These are phyloP conservation scores for Ceratocystis huliohia DNA, from an alignment of 2,329 filamentous ascomycete genomes.

Conservation along the genomic window DNA sequence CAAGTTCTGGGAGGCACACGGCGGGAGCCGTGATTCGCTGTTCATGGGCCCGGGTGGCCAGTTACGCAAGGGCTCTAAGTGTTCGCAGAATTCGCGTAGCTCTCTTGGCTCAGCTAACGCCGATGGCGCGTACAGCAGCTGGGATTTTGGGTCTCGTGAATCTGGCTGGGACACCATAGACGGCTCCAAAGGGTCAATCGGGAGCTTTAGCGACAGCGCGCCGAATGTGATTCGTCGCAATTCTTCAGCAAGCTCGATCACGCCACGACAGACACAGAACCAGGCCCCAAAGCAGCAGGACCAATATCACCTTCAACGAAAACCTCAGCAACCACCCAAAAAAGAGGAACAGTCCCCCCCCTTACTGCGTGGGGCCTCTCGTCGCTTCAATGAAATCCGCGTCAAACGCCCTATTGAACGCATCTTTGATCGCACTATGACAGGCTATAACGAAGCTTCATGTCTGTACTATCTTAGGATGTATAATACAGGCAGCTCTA, in stretches of 20 bases:
- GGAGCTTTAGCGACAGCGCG: background rate
- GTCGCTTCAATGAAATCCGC: conserved; percentile 12
- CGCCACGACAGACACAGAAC: background rate
- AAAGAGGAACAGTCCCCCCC: background rate
- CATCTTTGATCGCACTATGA: conserved; percentile 53
- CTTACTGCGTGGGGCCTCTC: background rate
- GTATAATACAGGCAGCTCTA: conserved; percentile 29
- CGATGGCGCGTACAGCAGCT: conserved; percentile 13
- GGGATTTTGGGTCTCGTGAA: conserved; percentile 17
- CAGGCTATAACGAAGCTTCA: conserved; percentile 52
- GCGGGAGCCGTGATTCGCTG: conserved; percentile 55
- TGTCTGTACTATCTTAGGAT: conserved; percentile 39
- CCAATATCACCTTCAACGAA: background rate
- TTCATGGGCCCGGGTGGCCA: conserved; percentile 29
- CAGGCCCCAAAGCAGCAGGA: background rate
- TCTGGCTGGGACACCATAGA: background rate
- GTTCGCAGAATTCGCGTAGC: conserved; percentile 29
- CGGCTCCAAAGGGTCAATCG: background rate
- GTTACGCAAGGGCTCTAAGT: conserved; percentile 13
- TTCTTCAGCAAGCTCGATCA: background rate
- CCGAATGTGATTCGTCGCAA: background rate
- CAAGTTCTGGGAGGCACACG: conserved; percentile 61
- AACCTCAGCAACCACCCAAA: background rate
- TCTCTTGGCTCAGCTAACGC: conserved; percentile 36
- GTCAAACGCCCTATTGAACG: conserved; percentile 50